These are phyloP conservation scores for Platismatia glauca DNA, from an alignment of 495 filamentous ascomycete genomes.

Conservation along the genomic window DNA sequence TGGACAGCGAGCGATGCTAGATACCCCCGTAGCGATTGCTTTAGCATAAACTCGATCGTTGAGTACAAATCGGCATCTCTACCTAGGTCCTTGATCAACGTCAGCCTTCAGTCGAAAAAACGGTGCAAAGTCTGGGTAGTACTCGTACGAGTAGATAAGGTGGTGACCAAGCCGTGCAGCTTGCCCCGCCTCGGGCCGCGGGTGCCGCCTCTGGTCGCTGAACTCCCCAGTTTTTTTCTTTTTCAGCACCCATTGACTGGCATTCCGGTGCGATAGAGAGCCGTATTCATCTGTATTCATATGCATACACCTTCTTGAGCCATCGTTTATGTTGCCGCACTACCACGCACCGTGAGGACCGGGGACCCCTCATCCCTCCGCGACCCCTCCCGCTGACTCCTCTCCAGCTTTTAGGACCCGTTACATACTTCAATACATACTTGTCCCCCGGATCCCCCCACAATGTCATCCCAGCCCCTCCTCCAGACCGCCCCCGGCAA, in stretches of 20 bases:
- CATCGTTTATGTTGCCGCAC: not conserved
- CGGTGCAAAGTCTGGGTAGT: no score
- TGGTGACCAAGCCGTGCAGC: no score
- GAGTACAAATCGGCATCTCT: not conserved
- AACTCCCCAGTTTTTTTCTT: not conserved
- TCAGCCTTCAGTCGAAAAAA: no score
- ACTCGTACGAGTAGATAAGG: no score
- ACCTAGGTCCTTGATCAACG: not conserved
- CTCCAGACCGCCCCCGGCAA: slow-evolving; percentile 94
- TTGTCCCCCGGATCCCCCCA: no score
- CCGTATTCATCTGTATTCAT: not conserved
- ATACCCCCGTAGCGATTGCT: slow-evolving; percentile 2
- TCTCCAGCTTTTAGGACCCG: not conserved
- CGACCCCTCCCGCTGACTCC: not conserved
- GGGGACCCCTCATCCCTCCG: not conserved
- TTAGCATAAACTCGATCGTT: not conserved
- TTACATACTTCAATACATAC: no score
- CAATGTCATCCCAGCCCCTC: slow-evolving; percentile 93
- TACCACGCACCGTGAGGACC: not conserved
- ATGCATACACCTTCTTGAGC: not conserved
- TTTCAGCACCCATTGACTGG: slow-evolving; percentile 3
- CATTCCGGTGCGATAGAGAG: not conserved
- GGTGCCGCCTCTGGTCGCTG: not conserved
- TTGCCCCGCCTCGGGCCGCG: not conserved
- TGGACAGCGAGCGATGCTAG: not conserved